phyloP scores from a whole-genome alignment of 305 asterid genomes.

The Salvia sclarea region DNA sequence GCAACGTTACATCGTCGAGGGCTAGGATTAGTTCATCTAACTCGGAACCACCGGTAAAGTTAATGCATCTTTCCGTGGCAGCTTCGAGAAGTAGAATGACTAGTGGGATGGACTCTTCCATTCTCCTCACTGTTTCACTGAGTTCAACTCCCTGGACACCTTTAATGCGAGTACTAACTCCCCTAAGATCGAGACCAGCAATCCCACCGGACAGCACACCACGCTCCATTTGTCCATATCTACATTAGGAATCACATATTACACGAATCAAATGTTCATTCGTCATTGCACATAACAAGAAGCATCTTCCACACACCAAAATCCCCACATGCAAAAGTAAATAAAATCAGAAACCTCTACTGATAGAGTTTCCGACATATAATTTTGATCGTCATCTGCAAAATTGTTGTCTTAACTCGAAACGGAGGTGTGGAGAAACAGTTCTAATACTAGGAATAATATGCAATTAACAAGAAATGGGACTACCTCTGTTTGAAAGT shows the following conservation, averaged over 20 bases:
- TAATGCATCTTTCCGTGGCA: constrained; percentile 94
- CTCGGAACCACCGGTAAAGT: constrained; percentile 95
- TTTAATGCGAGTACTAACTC: constrained; percentile 83
- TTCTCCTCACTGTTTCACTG: constrained; percentile 94
- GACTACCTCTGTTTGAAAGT: constrained; percentile 78
- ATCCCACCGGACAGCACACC: constrained; percentile 77
- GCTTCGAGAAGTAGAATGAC: constrained; percentile 90
- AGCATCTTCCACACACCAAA: not conserved
- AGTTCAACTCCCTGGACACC: constrained; percentile 98
- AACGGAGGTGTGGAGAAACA: not conserved
- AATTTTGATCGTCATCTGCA: constrained; percentile 2
- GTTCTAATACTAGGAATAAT: constrained; percentile 4
- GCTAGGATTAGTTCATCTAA: constrained; percentile 87
- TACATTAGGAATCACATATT: constrained; percentile 37
- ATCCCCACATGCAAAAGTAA: not conserved
- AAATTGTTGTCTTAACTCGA: constrained; percentile 18
- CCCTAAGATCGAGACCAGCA: constrained; percentile 89
- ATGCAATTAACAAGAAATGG: constrained; percentile 17
- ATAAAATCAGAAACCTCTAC: constrained; percentile 14
- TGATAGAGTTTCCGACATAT: not conserved
- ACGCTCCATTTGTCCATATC: constrained; percentile 97
- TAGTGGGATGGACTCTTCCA: constrained; percentile 96
- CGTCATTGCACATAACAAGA: constrained; percentile 1
- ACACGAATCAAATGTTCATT: constrained; percentile 1
- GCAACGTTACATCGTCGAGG: constrained; percentile 82